These are phyloP conservation scores for Carnegiea gigantea DNA, from an alignment of 179 eudicot species.

Conservation along the genomic window DNA sequence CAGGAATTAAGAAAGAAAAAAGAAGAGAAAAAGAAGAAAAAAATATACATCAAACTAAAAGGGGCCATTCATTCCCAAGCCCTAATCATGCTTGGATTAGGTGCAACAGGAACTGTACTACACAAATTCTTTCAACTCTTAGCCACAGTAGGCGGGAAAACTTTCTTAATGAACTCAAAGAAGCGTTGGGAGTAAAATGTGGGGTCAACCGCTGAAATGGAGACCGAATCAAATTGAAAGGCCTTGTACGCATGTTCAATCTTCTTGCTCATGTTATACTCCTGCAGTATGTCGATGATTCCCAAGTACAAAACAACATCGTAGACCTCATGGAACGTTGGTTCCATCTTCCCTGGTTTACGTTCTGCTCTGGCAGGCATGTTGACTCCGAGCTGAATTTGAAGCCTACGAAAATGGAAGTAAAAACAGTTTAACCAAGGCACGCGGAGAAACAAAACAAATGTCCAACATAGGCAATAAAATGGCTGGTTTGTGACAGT, in stretches of 20 bases:
- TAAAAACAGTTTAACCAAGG: not conserved
- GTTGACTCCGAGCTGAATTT: conserved; percentile 96
- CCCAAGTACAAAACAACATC: conserved; percentile 94
- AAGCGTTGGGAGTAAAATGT: conserved; percentile 78
- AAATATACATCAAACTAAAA: not conserved
- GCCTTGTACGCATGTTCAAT: conserved; percentile 92
- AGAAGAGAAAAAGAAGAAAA: not conserved
- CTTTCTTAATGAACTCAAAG: conserved; percentile 71
- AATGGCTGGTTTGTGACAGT: not conserved
- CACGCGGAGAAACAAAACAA: too few relatives aligned
- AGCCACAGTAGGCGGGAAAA: conserved; percentile 58
- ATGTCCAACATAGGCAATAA: not conserved
- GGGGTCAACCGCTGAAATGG: conserved; percentile 91
- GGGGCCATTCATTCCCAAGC: not conserved
- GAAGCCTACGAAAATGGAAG: conserved; percentile 50
- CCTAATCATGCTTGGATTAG: not conserved
- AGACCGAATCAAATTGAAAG: conserved; percentile 84
- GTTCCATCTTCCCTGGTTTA: conserved; percentile 39
- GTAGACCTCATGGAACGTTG: conserved; percentile 62
- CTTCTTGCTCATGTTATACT: conserved; percentile 79
- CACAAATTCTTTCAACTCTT: conserved; percentile 23
- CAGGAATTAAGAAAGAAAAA: too few relatives aligned
- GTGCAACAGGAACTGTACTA: not conserved
- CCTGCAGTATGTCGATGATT: conserved; percentile 91
- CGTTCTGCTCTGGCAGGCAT: conserved; percentile 98